Base-by-base conservation (phyloP, 768 basidiomycete species). In the Cubamyces lactineus region DNA sequence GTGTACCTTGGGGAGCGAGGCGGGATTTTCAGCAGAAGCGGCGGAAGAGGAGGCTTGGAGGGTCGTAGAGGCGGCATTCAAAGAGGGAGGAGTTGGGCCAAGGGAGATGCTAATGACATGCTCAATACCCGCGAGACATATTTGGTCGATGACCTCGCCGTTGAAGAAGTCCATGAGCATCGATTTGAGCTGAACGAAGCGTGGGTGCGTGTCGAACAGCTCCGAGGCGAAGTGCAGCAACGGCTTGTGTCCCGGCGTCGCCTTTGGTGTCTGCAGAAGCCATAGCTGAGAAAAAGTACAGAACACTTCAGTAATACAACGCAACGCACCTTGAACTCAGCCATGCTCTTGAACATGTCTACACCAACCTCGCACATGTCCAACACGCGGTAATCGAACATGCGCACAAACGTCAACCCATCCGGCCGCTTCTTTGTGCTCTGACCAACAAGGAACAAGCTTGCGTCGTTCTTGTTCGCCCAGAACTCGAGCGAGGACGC, bases 291-390 rank as follows among this genome's bases (percentile, higher is more conserved):
- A 43, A 15, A 21, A 6, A 12, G 42, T 17, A n/a, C 34, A 16
- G 30, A 15, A 24, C 0, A 45, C 52, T 13, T 26, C 17, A 17
- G 41, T 1, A 49, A 39, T 34, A 9, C n/a, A 45, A 34, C 43
- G 58, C 41, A 34, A 76, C 84, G 58, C 73, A 91, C 97, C 81
- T 94, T 92, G 79, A 96, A 89, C 39, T 86, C 86, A 15, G 80
- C 69, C 89, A 98, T 96, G 65, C 85, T 81, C 53, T 84, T 81
- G 71, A 87, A 94, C 46, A 78, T 82, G 55, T 94, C 92, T 26
- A 98, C 87, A 0, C 96, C 95, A 9, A 97, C 77, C 77, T 98
- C 97, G 60, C 94, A 84, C 93, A 98, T 96, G 74, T 99, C 97
- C 69, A 98, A 77, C 39, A 98, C 84, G 70, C 85, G 80, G 43